Evolutionary conservation across 148 eudicot genomes (phyloP).

Genomic region (Rheum nobile): DNA sequence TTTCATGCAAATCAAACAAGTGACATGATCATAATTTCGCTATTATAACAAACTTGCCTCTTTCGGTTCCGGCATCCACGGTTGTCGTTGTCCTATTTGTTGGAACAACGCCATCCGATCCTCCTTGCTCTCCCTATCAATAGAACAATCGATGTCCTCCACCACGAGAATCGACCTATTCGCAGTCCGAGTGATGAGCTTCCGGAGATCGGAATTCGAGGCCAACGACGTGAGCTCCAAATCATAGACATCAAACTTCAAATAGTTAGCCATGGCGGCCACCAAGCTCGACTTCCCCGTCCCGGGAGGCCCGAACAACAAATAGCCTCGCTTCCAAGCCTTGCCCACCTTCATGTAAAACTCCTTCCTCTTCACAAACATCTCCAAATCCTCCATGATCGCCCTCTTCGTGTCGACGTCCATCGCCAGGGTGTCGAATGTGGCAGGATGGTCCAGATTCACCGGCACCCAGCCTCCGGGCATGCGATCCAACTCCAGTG

Average conservation of each 20-base stretch:
- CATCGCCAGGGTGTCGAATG: slow-evolving; percentile 21
- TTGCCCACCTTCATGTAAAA: slow-evolving; percentile 17
- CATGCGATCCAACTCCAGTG: slow-evolving; percentile 7
- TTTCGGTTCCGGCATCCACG: too few relatives aligned
- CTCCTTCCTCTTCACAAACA: slow-evolving; percentile 20
- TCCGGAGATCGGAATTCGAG: slow-evolving; percentile 23
- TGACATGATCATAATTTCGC: too few relatives aligned
- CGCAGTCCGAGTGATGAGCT: slow-evolving; percentile 17
- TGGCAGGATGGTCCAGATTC: slow-evolving; percentile 32
- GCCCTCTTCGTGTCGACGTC: slow-evolving; percentile 11
- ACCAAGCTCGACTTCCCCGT: slow-evolving; percentile 23
- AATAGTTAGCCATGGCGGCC: slow-evolving; percentile 22
- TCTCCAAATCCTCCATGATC: slow-evolving; percentile 20
- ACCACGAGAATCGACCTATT: slow-evolving; percentile 30
- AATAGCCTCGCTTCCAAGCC: slow-evolving; percentile 26
- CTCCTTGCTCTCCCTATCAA: slow-evolving; percentile 11
- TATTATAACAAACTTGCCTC: too few relatives aligned
- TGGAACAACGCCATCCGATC: too few relatives aligned
- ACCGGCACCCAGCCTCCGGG: slow-evolving; percentile 21
- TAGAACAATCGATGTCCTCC: slow-evolving; percentile 34
- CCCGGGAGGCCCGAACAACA: slow-evolving; percentile 15
- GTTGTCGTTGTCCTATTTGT: too few relatives aligned
- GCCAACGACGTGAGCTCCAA: slow-evolving; percentile 27
- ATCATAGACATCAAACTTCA: slow-evolving; percentile 27
- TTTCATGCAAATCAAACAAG: too few relatives aligned